Conservation (phyloP, 345 rosid genomes). For the Ricinus communis region DNA sequence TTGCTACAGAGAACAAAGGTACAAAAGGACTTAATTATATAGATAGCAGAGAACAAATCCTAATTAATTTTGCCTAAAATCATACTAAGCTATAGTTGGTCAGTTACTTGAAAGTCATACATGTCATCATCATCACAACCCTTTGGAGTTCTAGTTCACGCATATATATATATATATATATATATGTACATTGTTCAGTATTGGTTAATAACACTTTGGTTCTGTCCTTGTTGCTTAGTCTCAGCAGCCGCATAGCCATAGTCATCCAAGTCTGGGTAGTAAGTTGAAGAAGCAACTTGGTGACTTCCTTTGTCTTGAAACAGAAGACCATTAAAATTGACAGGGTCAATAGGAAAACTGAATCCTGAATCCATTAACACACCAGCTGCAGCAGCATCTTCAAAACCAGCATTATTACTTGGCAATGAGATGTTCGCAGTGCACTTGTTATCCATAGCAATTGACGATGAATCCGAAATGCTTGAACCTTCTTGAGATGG, state of each 20-base stretch:
- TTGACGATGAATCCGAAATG: conserved; percentile 32
- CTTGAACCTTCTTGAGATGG: conserved; percentile 28
- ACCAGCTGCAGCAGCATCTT: background rate
- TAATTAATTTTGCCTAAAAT: background rate
- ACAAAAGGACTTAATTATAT: too few relatives aligned
- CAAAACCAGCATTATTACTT: background rate
- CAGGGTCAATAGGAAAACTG: background rate
- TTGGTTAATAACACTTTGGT: background rate
- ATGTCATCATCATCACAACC: background rate
- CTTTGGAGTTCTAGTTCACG: too few relatives aligned
- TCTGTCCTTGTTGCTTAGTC: conserved; percentile 18
- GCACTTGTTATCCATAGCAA: conserved; percentile 18
- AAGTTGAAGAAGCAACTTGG: conserved; percentile 9
- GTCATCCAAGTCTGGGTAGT: conserved; percentile 17
- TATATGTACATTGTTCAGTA: background rate
- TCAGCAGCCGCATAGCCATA: conserved; percentile 27
- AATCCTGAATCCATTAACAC: conserved; percentile 1
- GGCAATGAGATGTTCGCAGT: too few relatives aligned
- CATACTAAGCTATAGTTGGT: background rate
- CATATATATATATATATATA: too few relatives aligned
- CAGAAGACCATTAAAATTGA: background rate
- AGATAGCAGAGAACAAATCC: too few relatives aligned
- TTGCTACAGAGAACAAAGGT: too few relatives aligned
- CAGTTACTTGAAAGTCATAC: background rate
- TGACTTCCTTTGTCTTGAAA: conserved; percentile 6